Evolutionary conservation across 345 rosid genomes (phyloP).

Genomic region (Microthlaspi erraticum): DNA sequence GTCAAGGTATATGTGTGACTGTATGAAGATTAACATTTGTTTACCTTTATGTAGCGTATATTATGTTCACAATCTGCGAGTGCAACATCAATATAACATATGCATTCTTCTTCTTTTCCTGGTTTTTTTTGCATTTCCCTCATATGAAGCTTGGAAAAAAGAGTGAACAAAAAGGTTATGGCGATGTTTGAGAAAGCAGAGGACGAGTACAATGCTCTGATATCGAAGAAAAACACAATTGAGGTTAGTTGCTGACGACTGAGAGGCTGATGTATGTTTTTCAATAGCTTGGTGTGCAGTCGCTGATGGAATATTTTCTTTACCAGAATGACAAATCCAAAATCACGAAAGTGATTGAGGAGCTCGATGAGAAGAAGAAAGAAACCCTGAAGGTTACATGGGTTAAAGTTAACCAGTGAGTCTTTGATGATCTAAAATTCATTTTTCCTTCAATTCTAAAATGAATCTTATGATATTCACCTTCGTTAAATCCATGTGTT

Average conservation of each 20-base stretch:
- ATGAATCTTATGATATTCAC: background rate
- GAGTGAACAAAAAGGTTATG: slow-evolving; percentile 99
- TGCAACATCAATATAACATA: slow-evolving; percentile 2
- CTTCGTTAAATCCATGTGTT: slow-evolving; percentile 23
- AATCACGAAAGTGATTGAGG: slow-evolving; percentile 93
- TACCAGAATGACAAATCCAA: slow-evolving; percentile 87
- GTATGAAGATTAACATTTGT: slow-evolving; percentile 11
- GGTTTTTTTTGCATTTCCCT: slow-evolving; percentile 20
- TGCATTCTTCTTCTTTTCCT: slow-evolving; percentile 24
- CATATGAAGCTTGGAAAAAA: slow-evolving; percentile 78
- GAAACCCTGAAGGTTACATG: slow-evolving; percentile 95
- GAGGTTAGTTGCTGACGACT: slow-evolving; percentile 60
- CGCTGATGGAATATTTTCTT: slow-evolving; percentile 29
- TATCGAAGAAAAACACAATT: slow-evolving; percentile 85
- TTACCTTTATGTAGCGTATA: background rate
- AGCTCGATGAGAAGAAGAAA: slow-evolving; percentile 98
- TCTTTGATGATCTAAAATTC: background rate
- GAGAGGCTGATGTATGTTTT: slow-evolving; percentile 20
- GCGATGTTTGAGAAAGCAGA: slow-evolving; percentile 99
- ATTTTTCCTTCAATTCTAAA: background rate
- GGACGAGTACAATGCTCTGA: slow-evolving; percentile 92
- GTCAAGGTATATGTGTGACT: slow-evolving; percentile 80
- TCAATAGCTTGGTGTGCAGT: slow-evolving; percentile 22
- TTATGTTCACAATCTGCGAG: slow-evolving; percentile 10
- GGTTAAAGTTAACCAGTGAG: slow-evolving; percentile 95